Percentiles rank a stretch among this genome's conserved stretches.
Conservation (phyloP, 805 yeast species). For the Scheffersomyces stipitis region DNA sequence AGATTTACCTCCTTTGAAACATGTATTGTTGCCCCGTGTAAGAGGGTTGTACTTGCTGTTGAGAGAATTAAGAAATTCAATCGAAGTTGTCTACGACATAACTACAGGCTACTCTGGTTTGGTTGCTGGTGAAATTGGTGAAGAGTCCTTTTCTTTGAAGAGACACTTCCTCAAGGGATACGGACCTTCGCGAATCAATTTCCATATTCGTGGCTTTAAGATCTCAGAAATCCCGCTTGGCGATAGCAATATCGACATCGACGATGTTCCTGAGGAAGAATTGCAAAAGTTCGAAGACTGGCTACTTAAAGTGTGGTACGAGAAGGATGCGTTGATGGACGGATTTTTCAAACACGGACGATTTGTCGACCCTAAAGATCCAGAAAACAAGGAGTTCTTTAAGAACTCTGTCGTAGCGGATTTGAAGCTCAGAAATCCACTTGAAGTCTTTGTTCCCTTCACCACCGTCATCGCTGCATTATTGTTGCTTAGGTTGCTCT, state of each 20-base stretch:
- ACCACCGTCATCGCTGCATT: background rate
- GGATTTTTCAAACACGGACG: conserved; percentile 55
- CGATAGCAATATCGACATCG: conserved; percentile 39
- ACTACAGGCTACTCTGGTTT: conserved; percentile 84
- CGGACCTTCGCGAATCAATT: conserved; percentile 66
- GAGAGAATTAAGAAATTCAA: conserved; percentile 50
- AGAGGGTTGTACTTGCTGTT: conserved; percentile 76
- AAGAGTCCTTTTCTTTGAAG: conserved; percentile 66
- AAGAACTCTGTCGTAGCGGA: conserved; percentile 21
- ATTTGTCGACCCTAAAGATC: conserved; percentile 31
- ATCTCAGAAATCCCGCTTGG: conserved; percentile 65
- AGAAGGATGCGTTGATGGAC: conserved; percentile 74
- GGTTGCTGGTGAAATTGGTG: conserved; percentile 64
- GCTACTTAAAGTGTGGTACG: conserved; percentile 72
- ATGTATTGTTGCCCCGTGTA: conserved; percentile 77
- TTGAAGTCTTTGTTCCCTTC: conserved; percentile 8
- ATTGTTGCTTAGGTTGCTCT: conserved; percentile 3
- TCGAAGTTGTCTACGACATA: conserved; percentile 69
- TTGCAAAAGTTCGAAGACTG: conserved; percentile 63
- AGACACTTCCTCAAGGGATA: conserved; percentile 65
- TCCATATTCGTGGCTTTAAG: conserved; percentile 60
- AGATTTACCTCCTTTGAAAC: conserved; percentile 49
- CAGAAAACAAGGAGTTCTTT: background rate
- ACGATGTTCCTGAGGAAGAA: conserved; percentile 42
- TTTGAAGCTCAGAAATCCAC: conserved; percentile 21